phyloP scores from a whole-genome alignment of 108 stramenopile genomes.

The Conticribra weissflogii region DNA sequence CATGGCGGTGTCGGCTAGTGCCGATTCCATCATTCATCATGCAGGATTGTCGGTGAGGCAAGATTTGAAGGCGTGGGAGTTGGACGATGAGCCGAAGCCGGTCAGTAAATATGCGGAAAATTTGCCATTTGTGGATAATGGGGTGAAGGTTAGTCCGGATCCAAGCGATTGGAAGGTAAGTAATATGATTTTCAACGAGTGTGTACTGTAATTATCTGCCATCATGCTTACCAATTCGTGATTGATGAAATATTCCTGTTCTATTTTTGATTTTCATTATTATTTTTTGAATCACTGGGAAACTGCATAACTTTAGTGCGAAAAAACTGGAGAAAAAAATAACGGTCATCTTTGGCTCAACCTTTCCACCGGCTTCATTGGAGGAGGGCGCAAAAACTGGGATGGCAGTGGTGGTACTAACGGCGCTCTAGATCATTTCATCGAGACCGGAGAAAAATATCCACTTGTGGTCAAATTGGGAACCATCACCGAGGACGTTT shows the following conservation, averaged over 20 bases:
- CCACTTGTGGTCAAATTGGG: constrained; percentile 98
- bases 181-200: not conserved
- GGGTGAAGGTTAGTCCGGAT: constrained; percentile 66
- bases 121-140: constrained; percentile 85
- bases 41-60: constrained; percentile 83
- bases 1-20: constrained; percentile 61
- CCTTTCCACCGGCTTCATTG: constrained; percentile 95
- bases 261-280: too few relatives aligned
- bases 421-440: constrained; percentile 95
- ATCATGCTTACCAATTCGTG: not conserved
- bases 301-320: too few relatives aligned
- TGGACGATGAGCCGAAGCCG: constrained; percentile 77
- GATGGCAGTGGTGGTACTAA: constrained; percentile 96
- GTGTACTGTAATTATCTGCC: not conserved
- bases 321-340: constrained; percentile 61
- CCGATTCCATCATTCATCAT: constrained; percentile 89
- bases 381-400: constrained; percentile 98
- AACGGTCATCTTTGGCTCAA: constrained; percentile 99
- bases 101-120: constrained; percentile 67
- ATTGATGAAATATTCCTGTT: too few relatives aligned
- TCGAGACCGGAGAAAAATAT: constrained; percentile 87
- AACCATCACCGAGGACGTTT: constrained; percentile 92
- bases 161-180: constrained; percentile 70
- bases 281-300: too few relatives aligned
- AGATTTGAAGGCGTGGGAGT: constrained; percentile 78